Conservation (phyloP, 495 filamentous ascomycete genomes). For the Venustampulla echinocandica region DNA sequence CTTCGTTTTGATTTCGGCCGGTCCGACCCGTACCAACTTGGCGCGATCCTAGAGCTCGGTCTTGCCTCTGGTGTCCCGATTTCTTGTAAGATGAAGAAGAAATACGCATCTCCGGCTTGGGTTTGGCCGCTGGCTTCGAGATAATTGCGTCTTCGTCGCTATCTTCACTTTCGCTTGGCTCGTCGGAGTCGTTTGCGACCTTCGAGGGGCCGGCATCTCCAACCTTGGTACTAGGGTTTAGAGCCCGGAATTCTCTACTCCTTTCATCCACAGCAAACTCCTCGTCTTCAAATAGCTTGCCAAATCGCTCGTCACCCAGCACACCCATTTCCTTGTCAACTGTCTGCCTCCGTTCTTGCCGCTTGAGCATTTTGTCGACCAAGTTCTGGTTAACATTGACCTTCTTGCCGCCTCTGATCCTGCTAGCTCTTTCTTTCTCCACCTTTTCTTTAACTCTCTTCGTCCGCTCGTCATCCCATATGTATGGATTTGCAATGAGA, state of each 20-base stretch:
- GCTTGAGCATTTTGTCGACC: conserved; percentile 71
- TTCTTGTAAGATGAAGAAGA: conserved; percentile 55
- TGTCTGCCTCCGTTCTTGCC: conserved; percentile 72
- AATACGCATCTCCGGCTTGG: conserved; percentile 54
- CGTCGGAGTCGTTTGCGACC: conserved; percentile 13
- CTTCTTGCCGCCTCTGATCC: conserved; percentile 89
- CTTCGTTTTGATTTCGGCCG: conserved; percentile 42
- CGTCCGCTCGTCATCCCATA: conserved; percentile 80
- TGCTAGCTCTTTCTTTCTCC: conserved; percentile 83
- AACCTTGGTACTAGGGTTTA: conserved; percentile 71
- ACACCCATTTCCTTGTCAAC: conserved; percentile 52
- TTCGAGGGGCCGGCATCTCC: conserved; percentile 13
- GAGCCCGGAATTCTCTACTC: conserved; percentile 73
- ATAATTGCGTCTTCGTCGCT: conserved; percentile 29
- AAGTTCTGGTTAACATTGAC: conserved; percentile 86
- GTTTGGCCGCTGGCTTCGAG: conserved; percentile 27
- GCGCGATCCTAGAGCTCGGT: conserved; percentile 65
- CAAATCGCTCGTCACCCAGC: conserved; percentile 79
- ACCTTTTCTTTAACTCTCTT: conserved; percentile 87
- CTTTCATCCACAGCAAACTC: conserved; percentile 88
- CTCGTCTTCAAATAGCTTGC: conserved; percentile 78
- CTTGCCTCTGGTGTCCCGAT: conserved; percentile 43
- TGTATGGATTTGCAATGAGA: conserved; percentile 82
- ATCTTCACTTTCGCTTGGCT: conserved; percentile 23
- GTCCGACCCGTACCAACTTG: conserved; percentile 38